Percentiles rank a stretch among this genome's conserved stretches.
Conservation (phyloP, 306 rosid genomes). For the Lagenaria siceraria region DNA sequence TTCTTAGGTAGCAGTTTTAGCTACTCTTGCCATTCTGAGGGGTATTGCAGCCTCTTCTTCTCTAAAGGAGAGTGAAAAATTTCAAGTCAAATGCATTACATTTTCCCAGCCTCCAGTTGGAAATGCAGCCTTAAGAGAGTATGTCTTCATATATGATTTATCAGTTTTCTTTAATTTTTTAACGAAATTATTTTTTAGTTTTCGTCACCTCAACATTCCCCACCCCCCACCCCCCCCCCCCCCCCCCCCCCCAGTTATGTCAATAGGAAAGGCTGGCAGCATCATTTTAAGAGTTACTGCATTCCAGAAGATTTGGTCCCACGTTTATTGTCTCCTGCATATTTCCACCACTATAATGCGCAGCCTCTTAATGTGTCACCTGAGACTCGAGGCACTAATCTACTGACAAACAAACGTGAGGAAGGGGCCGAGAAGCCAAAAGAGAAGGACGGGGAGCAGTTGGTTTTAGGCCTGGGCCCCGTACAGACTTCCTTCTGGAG, state of each 20-base stretch:
- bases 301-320: conserved; percentile 96
- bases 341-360: conserved; percentile 88
- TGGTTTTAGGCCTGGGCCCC: conserved; percentile 96
- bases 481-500: conserved; percentile 89
- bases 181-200: background rate
- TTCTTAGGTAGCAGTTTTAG: conserved; percentile 77
- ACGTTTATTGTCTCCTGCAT: conserved; percentile 89
- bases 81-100: conserved; percentile 74
- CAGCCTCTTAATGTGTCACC: conserved; percentile 35
- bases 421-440: conserved; percentile 39
- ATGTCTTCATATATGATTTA: conserved; percentile 17
- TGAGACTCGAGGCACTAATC: conserved; percentile 31
- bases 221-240: conserved; percentile 17
- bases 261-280: conserved; percentile 85
- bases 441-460: conserved; percentile 49
- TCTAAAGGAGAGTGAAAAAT: conserved; percentile 58
- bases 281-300: conserved; percentile 92
- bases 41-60: conserved; percentile 87
- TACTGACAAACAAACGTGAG: conserved; percentile 28
- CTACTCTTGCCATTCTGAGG: conserved; percentile 98
- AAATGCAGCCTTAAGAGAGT: conserved; percentile 97
- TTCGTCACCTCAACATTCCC: background rate
- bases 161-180: conserved; percentile 1
- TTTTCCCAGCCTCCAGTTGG: conserved; percentile 99
- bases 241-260: conserved; percentile 54